Conservation (phyloP, 2,329 filamentous ascomycete species). For the Penicillium sp. region DNA sequence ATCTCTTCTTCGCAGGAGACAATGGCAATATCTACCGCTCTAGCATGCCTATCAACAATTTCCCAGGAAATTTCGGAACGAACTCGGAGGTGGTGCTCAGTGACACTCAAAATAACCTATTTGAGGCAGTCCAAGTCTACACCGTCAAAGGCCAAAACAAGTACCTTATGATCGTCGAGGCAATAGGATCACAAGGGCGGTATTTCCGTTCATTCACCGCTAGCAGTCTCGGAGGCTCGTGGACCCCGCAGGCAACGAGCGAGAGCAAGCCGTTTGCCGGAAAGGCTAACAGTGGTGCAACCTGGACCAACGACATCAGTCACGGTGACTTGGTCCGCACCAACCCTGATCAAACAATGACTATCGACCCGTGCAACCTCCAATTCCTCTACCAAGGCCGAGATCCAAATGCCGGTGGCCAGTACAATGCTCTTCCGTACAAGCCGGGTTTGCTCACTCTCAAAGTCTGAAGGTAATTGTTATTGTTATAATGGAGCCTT, state of each 20-base stretch:
- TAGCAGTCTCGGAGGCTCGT: constrained; percentile 45
- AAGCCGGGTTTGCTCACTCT: neutral
- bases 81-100: neutral
- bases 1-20: neutral
- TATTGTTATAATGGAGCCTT: too few relatives aligned
- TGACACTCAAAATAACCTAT: neutral
- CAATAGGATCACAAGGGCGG: neutral
- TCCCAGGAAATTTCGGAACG: neutral
- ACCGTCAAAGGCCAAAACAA: neutral
- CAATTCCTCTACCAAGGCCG: neutral
- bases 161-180: neutral
- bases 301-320: constrained; percentile 67
- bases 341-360: constrained; percentile 53
- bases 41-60: neutral
- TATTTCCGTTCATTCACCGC: neutral
- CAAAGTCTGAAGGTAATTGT: neutral
- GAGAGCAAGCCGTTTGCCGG: constrained; percentile 64
- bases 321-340: constrained; percentile 63
- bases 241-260: constrained; percentile 58
- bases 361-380: neutral
- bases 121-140: neutral
- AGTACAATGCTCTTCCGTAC: neutral
- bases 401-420: neutral
- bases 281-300: constrained; percentile 63
- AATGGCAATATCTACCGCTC: neutral